Evolutionary conservation across 1,284 basidiomycete genomes (phyloP), one percentile per base, ranked within the genome.

Genomic region (Pterula multifida): DNA sequence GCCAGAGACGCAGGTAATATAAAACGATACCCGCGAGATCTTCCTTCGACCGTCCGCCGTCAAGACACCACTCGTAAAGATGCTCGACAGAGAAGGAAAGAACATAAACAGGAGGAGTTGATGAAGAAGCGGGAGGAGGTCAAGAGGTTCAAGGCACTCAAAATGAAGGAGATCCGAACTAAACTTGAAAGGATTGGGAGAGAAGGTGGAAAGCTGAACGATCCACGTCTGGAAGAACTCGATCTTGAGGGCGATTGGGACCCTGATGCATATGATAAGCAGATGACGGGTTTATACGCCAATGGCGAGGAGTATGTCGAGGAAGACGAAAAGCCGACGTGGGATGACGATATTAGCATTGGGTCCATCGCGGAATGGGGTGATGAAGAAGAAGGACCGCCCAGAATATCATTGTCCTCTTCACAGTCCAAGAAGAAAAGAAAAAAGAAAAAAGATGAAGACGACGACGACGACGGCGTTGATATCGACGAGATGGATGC

Each of bases 311-410:
- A 64, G 32, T 65, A 61, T 26, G 46, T 48, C n/a, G 61, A 70
- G 50, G 82, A 80, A 50, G 67, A 72, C 36, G 73, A 78, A 54
- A 94, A 95, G 66, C 93, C 94, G 3, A 68, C 68, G 0, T 97
- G 92, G 92, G 85, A 89, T 26, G 86, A 93, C 55, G 90, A 95
- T 55, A 84, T 93, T 54, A 79, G 92, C 56, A 79, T 93, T 51
- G 75, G 72, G 6, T 82, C 89, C 58, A 81, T 94, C 12, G 22
- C 49, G 4, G 39, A 42, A 42, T 6, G 17, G 6, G 28, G 28
- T 32, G 39, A 42, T 22, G 39, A 17, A 11, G 32, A 35, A 9
- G 32, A 35, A 9, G 32, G 32, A n/a, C n/a, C n/a, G 32, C 32
- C 32, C n/a, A 35, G n/a, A 35, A n/a, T n/a, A 11, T 11, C 32